Base-by-base conservation (phyloP, 2,329 filamentous ascomycete species). In the Teratosphaeriaceae sp. region DNA sequence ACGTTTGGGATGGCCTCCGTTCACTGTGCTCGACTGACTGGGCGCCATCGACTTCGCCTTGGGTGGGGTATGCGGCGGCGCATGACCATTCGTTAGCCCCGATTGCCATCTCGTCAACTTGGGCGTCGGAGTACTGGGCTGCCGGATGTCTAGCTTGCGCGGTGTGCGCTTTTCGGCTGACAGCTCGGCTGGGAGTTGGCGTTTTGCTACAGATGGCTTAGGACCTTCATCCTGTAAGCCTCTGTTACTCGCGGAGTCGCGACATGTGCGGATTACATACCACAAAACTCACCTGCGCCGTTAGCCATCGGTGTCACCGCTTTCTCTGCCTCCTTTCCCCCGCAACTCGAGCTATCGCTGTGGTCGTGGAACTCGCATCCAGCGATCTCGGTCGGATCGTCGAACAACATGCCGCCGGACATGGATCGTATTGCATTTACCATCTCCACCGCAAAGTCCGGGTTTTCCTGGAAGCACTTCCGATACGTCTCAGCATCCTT, bases 371-470 rank as follows among this genome's bases (percentile, higher is more conserved):
- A 76, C 6, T 63, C 61, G 55, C 72, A 75, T 11, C 63, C 62
- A 46, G 70, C 62, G 8, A 59, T 60, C 12, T 61, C 60, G 2
- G 73, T 76, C 1, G 74, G 74, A 53, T 77, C 73, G 7, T 71
- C 66, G 48, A 76, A 74, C 3, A 76, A 58, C 41, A 71, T 63
- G 30, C 72, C 71, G 3, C 73, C 72, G 12, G 68, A 69, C 47
- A 71, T 69, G 16, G 57, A 53, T 40, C 70, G 67, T 51, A 77
- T 75, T 4, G 71, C 70, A 46, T 71, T 73, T 52, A 76, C 64
- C 42, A 77, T 65, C 38, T 75, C 73, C 26, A 77, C 59, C 9
- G 73, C 72, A 42, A 77, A 77, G 44, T 73, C 70, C 1, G 72
- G 62, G 49, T 67, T 72, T 46, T 63, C 59, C 22, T 68, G 63